Conservation (phyloP, 2,329 filamentous ascomycete species). For the Fusarium veterinarium region DNA sequence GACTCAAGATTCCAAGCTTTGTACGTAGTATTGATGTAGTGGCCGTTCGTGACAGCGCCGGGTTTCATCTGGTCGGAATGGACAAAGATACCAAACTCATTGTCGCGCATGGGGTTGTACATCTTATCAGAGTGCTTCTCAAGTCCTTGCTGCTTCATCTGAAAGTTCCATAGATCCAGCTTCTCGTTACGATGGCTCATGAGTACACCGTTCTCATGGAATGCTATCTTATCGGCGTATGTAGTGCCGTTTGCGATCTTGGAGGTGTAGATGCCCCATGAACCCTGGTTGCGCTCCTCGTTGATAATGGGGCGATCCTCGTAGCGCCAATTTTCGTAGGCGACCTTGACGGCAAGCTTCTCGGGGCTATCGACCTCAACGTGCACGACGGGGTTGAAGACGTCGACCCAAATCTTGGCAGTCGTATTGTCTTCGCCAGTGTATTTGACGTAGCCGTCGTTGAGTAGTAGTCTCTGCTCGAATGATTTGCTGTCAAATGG, state of each 20-base stretch:
- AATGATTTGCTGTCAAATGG: not conserved
- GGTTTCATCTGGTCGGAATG: constrained; percentile 9
- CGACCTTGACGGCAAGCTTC: not conserved
- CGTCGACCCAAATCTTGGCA: constrained; percentile 4
- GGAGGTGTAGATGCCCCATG: constrained; percentile 10
- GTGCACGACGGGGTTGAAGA: constrained; percentile 7
- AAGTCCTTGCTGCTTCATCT: not conserved
- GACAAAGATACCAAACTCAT: constrained; percentile 10
- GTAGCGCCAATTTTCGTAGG: constrained; percentile 4
- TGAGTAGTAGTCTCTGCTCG: not conserved
- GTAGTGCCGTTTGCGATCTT: constrained; percentile 14
- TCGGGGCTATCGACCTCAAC: not conserved
- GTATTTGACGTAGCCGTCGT: not conserved
- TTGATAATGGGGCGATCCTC: not conserved
- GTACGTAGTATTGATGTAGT: constrained; percentile 12
- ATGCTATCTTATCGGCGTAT: constrained; percentile 1
- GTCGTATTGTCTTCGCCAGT: not conserved
- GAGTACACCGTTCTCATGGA: constrained; percentile 2
- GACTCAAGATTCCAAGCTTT: constrained; percentile 1
- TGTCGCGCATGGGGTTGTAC: constrained; percentile 10
- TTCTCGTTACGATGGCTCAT: constrained; percentile 9
- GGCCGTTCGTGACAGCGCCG: not conserved
- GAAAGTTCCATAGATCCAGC: constrained; percentile 1
- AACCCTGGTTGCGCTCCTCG: constrained; percentile 7
- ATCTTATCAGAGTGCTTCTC: not conserved